Evolutionary conservation across 768 basidiomycete species (phyloP).

Genomic region (Naganishia vaughanmartiniae): DNA sequence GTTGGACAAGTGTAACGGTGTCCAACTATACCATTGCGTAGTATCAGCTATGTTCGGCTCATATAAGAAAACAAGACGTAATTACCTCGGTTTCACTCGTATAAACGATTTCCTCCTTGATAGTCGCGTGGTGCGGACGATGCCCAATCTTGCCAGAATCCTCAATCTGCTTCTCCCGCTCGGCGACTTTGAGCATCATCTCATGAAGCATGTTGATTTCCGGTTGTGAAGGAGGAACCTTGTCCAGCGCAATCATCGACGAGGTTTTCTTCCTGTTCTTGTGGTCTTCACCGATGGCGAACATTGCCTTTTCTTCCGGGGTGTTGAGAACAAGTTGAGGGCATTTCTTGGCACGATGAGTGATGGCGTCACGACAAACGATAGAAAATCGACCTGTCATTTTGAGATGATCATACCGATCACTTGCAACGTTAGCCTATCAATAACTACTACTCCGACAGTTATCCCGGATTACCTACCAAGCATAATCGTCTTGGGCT

Average conservation of each 20-base stretch:
- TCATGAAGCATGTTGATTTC: conserved; percentile 70
- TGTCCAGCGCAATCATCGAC: conserved; percentile 63
- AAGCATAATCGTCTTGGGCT: conserved; percentile 65
- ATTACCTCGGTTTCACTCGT: conserved; percentile 73
- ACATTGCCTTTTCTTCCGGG: conserved; percentile 64
- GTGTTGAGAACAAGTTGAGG: conserved; percentile 64
- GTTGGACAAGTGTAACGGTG: conserved; percentile 68
- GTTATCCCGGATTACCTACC: conserved; percentile 54
- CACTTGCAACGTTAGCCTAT: neutral
- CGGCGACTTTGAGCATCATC: conserved; percentile 64
- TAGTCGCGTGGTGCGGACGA: neutral
- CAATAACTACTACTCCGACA: neutral
- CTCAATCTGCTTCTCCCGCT: conserved; percentile 46
- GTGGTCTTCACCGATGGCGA: conserved; percentile 70
- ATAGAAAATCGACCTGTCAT: conserved; percentile 79
- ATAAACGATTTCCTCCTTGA: conserved; percentile 60
- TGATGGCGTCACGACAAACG: conserved; percentile 73
- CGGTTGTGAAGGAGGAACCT: conserved; percentile 68
- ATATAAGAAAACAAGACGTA: conserved; percentile 53
- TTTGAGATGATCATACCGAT: neutral
- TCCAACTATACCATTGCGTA: conserved; percentile 28
- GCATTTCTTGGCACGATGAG: conserved; percentile 64
- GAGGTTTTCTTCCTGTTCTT: conserved; percentile 61
- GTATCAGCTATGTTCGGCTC: neutral
- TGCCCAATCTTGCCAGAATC: conserved; percentile 39